Conservation (phyloP, 1,139 yeast species). For the Debaryomyces robertsiae region DNA sequence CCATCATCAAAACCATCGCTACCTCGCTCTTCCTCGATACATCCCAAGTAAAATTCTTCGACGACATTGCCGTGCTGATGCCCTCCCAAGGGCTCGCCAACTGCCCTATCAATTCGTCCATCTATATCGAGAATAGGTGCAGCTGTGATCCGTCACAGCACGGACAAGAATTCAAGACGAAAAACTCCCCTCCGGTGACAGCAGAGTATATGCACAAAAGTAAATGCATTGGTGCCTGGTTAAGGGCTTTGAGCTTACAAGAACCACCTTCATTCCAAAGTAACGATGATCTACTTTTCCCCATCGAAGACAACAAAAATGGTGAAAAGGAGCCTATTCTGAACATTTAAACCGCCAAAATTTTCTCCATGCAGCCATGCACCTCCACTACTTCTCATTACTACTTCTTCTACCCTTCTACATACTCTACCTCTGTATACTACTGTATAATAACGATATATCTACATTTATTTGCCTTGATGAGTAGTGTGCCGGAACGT, state of each 20-base stretch:
- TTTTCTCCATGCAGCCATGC: too few species aligned
- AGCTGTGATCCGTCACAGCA: slow-evolving; percentile 17
- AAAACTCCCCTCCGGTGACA: background rate
- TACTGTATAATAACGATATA: too few species aligned
- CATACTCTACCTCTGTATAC: too few species aligned
- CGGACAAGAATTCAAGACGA: slow-evolving; percentile 1
- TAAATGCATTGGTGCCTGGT: slow-evolving; percentile 9
- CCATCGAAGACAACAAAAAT: background rate
- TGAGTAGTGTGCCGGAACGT: background rate
- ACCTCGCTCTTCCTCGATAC: slow-evolving; percentile 17
- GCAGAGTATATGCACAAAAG: slow-evolving; percentile 9
- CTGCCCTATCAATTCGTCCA: slow-evolving; percentile 19
- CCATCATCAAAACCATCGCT: slow-evolving; percentile 20
- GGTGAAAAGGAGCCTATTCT: too few species aligned
- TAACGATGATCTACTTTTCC: slow-evolving; percentile 2
- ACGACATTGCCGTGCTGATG: slow-evolving; percentile 18
- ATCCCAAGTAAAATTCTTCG: slow-evolving; percentile 18
- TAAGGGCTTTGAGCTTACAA: slow-evolving; percentile 5
- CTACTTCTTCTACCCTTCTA: too few species aligned
- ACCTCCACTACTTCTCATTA: too few species aligned
- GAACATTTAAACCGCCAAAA: too few species aligned
- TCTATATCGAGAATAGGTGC: slow-evolving; percentile 16
- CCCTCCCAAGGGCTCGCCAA: slow-evolving; percentile 16
- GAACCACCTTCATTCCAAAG: background rate
- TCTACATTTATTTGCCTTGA: background rate